Evolutionary conservation across 2,329 filamentous ascomycete genomes (phyloP).

Genomic region (Eutypella sp.): DNA sequence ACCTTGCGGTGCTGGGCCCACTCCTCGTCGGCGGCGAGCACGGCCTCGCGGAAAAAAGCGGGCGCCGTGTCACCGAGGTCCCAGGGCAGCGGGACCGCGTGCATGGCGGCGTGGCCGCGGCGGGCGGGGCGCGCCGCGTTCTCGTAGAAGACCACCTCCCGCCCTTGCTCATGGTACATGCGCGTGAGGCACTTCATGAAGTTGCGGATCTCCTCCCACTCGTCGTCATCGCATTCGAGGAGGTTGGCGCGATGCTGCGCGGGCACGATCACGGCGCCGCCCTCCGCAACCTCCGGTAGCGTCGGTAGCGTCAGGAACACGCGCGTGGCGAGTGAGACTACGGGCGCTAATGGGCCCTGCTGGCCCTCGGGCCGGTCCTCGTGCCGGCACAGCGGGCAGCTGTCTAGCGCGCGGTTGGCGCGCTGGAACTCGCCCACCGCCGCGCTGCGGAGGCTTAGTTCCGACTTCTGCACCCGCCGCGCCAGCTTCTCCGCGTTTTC

Average conservation of each 20-base stretch:
- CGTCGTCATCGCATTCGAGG: constrained; percentile 96
- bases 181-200: constrained; percentile 97
- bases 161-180: constrained; percentile 90
- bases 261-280: constrained; percentile 83
- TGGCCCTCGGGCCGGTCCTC: constrained; percentile 58
- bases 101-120: constrained; percentile 78
- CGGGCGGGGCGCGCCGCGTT: constrained; percentile 80
- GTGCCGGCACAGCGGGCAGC: constrained; percentile 86
- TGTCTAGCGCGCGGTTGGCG: constrained; percentile 79
- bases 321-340: constrained; percentile 80
- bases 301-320: constrained; percentile 86
- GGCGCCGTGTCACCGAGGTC: constrained; percentile 87
- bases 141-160: constrained; percentile 94
- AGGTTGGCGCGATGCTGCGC: constrained; percentile 83
- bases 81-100: constrained; percentile 82
- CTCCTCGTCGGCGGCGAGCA: constrained; percentile 81
- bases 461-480: constrained; percentile 79
- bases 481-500: constrained; percentile 92
- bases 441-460: constrained; percentile 79
- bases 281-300: constrained; percentile 78
- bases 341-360: constrained; percentile 71
- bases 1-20: constrained; percentile 95
- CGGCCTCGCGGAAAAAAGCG: constrained; percentile 93
- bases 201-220: constrained; percentile 98
- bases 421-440: constrained; percentile 88